Percentiles rank a stretch among this genome's conserved stretches.
phyloP scores from a whole-genome alignment of 169 alveolate genomes.

The Neospora caninum region DNA sequence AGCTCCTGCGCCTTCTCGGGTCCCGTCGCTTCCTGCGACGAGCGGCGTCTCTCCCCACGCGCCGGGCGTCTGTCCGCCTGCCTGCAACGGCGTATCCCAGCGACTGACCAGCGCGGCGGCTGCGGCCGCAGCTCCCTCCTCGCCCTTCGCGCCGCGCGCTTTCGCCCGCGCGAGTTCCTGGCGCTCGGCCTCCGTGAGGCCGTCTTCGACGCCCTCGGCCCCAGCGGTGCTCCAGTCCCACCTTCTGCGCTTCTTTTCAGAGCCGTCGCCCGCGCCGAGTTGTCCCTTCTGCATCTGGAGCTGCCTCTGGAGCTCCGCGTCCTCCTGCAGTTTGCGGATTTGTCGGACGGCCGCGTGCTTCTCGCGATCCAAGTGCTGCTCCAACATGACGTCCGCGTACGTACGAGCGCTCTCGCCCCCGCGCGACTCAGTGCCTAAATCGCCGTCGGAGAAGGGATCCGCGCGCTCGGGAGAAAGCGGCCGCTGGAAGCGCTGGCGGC shows the following conservation, averaged over 20 bases:
- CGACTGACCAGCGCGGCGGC: slow-evolving; percentile 69
- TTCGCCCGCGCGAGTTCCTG: not conserved
- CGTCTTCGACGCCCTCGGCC: slow-evolving; percentile 8
- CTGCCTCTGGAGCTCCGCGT: slow-evolving; percentile 61
- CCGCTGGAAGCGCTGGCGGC: slow-evolving; percentile 63
- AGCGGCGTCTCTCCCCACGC: slow-evolving; percentile 73
- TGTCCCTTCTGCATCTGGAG: slow-evolving; percentile 66
- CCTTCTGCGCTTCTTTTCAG: slow-evolving; percentile 66
- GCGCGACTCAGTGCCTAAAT: slow-evolving; percentile 75
- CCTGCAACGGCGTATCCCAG: slow-evolving; percentile 75
- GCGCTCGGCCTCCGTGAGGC: slow-evolving; percentile 59
- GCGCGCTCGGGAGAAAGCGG: slow-evolving; percentile 85
- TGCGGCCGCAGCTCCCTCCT: slow-evolving; percentile 64
- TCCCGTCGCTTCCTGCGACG: slow-evolving; percentile 50
- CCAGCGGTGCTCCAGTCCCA: slow-evolving; percentile 60
- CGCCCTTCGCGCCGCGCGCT: slow-evolving; percentile 24
- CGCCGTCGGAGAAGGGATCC: slow-evolving; percentile 83
- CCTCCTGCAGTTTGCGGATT: slow-evolving; percentile 67
- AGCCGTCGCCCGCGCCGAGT: slow-evolving; percentile 51
- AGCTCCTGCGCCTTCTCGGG: not conserved
- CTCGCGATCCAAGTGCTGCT: slow-evolving; percentile 72
- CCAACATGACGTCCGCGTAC: slow-evolving; percentile 66
- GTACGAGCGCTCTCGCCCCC: slow-evolving; percentile 69
- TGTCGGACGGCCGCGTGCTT: slow-evolving; percentile 68
- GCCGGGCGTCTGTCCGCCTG: slow-evolving; percentile 63